Conservation (phyloP, 345 rosid genomes). For the Toxicodendron radicans region DNA sequence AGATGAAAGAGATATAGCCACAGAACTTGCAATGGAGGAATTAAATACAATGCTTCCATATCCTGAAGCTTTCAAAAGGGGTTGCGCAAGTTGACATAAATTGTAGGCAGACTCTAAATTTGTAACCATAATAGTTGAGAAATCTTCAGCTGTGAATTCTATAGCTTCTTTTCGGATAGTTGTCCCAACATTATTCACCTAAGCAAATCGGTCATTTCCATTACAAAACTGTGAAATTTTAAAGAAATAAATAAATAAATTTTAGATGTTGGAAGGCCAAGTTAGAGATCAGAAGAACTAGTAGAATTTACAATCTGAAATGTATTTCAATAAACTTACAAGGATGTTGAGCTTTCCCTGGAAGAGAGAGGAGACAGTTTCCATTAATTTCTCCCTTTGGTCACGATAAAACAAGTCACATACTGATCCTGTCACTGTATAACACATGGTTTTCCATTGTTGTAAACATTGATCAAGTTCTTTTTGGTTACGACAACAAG, state of each 20-base stretch:
- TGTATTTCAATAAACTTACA: conserved; percentile 26
- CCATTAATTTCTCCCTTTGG: conserved; percentile 44
- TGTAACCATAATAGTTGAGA: neutral
- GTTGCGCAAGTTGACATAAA: conserved; percentile 47
- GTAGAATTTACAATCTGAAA: too few relatives aligned
- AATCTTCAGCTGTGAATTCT: neutral
- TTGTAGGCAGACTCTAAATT: conserved; percentile 9
- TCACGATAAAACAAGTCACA: conserved; percentile 36
- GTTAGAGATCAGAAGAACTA: too few relatives aligned
- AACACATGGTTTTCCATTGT: conserved; percentile 50
- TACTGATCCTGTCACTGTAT: conserved; percentile 48
- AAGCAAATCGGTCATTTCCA: neutral
- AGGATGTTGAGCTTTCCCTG: conserved; percentile 56
- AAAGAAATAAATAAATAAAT: too few relatives aligned
- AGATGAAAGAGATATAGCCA: conserved; percentile 28
- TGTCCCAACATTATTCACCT: conserved; percentile 10
- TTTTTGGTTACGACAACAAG: conserved; percentile 9
- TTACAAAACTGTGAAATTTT: too few relatives aligned
- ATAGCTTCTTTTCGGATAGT: neutral
- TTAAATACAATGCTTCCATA: conserved; percentile 43
- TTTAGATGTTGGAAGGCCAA: neutral
- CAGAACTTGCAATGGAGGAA: conserved; percentile 38
- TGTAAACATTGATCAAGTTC: conserved; percentile 7
- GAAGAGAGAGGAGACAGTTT: conserved; percentile 43
- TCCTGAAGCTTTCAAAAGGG: conserved; percentile 50